Evolutionary conservation across 1,284 basidiomycete species (phyloP).

Genomic region (Cryptococcus sp.): DNA sequence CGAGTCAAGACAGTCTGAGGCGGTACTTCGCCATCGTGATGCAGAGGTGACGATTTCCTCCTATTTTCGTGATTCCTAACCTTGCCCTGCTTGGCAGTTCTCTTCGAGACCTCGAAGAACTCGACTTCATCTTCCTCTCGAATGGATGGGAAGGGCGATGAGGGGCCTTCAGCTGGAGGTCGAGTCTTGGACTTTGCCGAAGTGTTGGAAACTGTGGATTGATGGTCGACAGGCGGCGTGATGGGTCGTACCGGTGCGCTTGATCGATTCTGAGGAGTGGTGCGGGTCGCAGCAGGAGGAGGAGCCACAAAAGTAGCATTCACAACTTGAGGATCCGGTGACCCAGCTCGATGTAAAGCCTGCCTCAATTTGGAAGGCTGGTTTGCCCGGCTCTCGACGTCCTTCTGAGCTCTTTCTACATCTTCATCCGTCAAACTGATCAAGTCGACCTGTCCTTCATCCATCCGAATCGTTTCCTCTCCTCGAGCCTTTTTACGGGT

Average conservation of each 20-base stretch:
- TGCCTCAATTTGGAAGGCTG: conserved; percentile 34
- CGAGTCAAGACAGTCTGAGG: conserved; percentile 76
- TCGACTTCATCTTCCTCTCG: conserved; percentile 67
- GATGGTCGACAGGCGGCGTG: not conserved
- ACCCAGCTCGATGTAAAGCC: conserved; percentile 31
- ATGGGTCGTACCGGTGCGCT: not conserved
- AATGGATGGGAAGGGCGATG: conserved; percentile 71
- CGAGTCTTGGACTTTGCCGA: conserved; percentile 1
- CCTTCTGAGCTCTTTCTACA: conserved; percentile 2
- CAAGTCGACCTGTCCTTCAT: conserved; percentile 8
- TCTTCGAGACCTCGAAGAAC: conserved; percentile 56
- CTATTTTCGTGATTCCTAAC: not conserved
- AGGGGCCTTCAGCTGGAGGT: conserved; percentile 38
- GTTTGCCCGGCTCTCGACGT: not conserved
- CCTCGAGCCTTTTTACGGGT: conserved; percentile 55
- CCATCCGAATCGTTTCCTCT: conserved; percentile 20
- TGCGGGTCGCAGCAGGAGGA: too few relatives aligned
- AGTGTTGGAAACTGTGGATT: not conserved
- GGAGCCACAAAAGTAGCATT: too few relatives aligned
- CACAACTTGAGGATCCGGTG: conserved; percentile 9
- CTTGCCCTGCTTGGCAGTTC: not conserved
- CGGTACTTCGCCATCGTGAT: conserved; percentile 54
- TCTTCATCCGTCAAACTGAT: conserved; percentile 4
- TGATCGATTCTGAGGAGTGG: too few relatives aligned
- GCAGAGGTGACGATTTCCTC: not conserved